Percentiles rank a stretch among this genome's conserved stretches.
Conservation (phyloP, 441 rosid species). For the Brassica balearica region DNA sequence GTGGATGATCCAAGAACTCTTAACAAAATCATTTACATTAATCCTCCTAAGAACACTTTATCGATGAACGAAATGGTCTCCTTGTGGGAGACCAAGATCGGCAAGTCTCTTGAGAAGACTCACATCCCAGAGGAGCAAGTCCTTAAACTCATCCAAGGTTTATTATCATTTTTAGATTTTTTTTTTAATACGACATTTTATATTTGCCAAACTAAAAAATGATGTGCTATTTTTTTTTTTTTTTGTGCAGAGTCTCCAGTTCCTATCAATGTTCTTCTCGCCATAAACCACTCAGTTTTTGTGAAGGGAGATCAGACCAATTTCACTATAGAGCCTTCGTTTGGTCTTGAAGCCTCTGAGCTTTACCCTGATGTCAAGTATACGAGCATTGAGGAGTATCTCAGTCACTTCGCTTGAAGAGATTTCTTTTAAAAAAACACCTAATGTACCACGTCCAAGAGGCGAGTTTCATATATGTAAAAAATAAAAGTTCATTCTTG, state of each 20-base stretch:
- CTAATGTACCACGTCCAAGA: background rate
- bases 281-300: background rate
- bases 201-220: background rate
- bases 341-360: background rate
- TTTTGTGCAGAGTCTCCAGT: background rate
- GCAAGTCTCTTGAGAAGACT: constrained; percentile 59
- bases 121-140: constrained; percentile 56
- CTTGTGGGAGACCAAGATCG: constrained; percentile 67
- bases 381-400: background rate
- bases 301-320: constrained; percentile 3
- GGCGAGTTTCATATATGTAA: background rate
- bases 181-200: background rate
- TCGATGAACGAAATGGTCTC: constrained; percentile 62
- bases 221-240: background rate
- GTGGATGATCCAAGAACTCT: constrained; percentile 65
- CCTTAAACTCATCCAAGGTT: constrained; percentile 62
- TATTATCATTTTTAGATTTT: background rate
- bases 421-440: background rate
- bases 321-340: background rate
- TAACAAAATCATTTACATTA: constrained; percentile 59
- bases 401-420: background rate
- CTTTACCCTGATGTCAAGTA: constrained; percentile 6
- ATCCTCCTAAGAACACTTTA: constrained; percentile 58
- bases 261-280: background rate
- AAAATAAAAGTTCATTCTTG: background rate